phyloP scores from a whole-genome alignment of 1,284 basidiomycete species.

The Prillingera fragicola region DNA sequence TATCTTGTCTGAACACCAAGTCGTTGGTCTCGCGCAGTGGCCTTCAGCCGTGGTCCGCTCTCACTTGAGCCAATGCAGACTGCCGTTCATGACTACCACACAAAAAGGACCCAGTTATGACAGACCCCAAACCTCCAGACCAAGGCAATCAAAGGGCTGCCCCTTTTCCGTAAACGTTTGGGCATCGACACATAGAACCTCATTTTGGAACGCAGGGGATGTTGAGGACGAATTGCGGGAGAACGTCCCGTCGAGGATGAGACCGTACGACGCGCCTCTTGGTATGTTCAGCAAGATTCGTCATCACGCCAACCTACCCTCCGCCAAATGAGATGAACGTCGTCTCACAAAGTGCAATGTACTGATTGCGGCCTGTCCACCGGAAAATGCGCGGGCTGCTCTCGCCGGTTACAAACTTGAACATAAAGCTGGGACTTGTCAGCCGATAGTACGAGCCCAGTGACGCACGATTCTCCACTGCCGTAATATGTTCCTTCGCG shows the following conservation, averaged over 20 bases:
- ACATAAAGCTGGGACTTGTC: constrained; percentile 61
- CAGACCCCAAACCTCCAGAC: constrained; percentile 82
- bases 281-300: not conserved
- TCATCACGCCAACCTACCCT: constrained; percentile 57
- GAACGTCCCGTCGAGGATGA: constrained; percentile 81
- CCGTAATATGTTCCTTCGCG: constrained; percentile 67
- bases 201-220: constrained; percentile 85
- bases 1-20: too few species aligned
- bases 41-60: too few species aligned
- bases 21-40: too few species aligned
- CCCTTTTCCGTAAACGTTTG: constrained; percentile 53
- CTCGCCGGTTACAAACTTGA: constrained; percentile 51
- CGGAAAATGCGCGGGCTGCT: constrained; percentile 59
- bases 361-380: constrained; percentile 88
- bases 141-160: constrained; percentile 69
- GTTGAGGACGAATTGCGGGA: constrained; percentile 74
- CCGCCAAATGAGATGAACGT: constrained; percentile 81
- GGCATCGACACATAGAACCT: constrained; percentile 60
- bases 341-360: constrained; percentile 77
- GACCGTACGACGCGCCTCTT: constrained; percentile 81
- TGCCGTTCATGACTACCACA: too few species aligned
- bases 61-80: too few species aligned
- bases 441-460: not conserved
- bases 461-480: constrained; percentile 74
- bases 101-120: too few species aligned